Conservation (phyloP, 1,284 basidiomycete genomes). For the Mycena citricolor region DNA sequence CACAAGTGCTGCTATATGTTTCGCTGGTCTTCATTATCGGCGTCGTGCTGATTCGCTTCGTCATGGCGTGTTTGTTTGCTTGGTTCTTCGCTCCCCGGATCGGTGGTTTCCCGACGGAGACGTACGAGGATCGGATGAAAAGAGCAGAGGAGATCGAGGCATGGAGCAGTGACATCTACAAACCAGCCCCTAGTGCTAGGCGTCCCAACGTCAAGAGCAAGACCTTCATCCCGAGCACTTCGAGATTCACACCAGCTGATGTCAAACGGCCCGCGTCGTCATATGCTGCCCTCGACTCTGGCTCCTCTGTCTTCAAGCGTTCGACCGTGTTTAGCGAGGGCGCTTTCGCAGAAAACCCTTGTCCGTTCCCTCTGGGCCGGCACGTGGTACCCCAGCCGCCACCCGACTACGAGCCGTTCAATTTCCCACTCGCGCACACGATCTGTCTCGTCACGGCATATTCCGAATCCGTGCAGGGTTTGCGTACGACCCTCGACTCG, state of each 20-base stretch:
- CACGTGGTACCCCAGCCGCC: conserved; percentile 94
- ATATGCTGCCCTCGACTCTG: conserved; percentile 62
- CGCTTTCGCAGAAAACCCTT: conserved; percentile 63
- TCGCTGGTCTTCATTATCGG: conserved; percentile 98
- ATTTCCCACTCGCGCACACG: conserved; percentile 91
- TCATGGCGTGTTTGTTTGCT: conserved; percentile 94
- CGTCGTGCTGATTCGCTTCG: conserved; percentile 93
- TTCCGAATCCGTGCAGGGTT: conserved; percentile 94
- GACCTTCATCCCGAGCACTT: conserved; percentile 80
- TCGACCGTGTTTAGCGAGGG: conserved; percentile 54
- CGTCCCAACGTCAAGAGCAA: conserved; percentile 82
- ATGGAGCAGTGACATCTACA: conserved; percentile 96
- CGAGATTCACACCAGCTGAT: conserved; percentile 84
- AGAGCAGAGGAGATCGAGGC: conserved; percentile 91
- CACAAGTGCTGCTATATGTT: conserved; percentile 86
- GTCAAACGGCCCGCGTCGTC: conserved; percentile 75
- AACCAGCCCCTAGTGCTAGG: conserved; percentile 88
- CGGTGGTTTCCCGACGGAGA: conserved; percentile 92
- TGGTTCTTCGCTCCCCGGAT: conserved; percentile 97
- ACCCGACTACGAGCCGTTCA: conserved; percentile 91
- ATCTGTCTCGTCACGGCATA: conserved; percentile 99
- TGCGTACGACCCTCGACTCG: conserved; percentile 96
- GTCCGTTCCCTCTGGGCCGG: conserved; percentile 90
- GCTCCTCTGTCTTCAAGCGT: conserved; percentile 30
- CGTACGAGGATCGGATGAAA: conserved; percentile 92